Evolutionary conservation across 208 protist species (phyloP).

Genomic region (Leishmania lainsoni): DNA sequence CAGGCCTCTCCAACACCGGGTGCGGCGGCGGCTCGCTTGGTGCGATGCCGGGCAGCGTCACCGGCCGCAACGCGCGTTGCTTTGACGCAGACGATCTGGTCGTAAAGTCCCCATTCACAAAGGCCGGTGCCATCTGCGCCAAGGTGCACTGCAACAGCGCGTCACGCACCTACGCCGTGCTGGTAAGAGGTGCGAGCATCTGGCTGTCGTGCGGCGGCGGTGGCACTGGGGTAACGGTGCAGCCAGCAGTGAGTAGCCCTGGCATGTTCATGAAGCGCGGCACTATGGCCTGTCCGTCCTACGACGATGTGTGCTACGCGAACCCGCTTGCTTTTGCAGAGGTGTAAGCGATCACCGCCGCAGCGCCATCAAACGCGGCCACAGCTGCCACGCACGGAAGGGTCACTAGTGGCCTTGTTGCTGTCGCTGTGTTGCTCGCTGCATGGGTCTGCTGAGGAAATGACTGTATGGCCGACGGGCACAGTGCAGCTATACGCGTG

Average conservation of each 20-base stretch:
- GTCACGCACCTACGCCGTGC: conserved; percentile 21
- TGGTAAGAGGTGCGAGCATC: conserved; percentile 14
- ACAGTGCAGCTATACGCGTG: neutral
- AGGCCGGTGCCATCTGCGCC: conserved; percentile 22
- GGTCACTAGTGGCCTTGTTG: neutral
- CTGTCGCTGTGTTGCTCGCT: neutral
- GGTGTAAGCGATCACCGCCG: neutral
- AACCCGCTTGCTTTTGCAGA: conserved; percentile 8
- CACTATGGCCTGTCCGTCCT: conserved; percentile 39
- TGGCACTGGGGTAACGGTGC: conserved; percentile 10
- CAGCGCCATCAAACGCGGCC: neutral
- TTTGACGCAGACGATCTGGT: conserved; percentile 10
- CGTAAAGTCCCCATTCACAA: neutral
- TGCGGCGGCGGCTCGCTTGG: conserved; percentile 16
- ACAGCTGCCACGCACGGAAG: too few relatives aligned
- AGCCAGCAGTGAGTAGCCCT: conserved; percentile 6
- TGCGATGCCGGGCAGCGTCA: conserved; percentile 26
- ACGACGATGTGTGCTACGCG: conserved; percentile 43
- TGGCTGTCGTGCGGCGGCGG: conserved; percentile 22
- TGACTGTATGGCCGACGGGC: neutral
- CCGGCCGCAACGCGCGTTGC: neutral
- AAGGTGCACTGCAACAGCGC: conserved; percentile 25
- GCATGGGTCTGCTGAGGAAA: neutral
- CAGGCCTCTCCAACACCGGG: conserved; percentile 16
- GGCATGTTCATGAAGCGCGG: conserved; percentile 22